A percentile compares a stretch with the other conserved stretches of the same genome.
phyloP scores from a whole-genome alignment of 345 rosid species.

The Salix caprea region DNA sequence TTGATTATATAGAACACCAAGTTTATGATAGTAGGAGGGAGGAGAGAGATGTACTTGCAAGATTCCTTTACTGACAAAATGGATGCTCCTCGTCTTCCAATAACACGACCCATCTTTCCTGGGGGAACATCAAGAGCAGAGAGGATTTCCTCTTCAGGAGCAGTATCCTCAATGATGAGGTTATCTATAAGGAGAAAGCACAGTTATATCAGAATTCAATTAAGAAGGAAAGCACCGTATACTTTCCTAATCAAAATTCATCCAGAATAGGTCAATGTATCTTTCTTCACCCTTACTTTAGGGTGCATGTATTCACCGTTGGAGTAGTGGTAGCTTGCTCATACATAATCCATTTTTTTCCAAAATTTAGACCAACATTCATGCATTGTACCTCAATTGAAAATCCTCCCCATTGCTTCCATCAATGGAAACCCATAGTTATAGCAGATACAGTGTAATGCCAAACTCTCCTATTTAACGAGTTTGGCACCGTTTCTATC shows the following conservation, averaged over 20 bases:
- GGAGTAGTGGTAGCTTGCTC: not conserved
- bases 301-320: not conserved
- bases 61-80: slow-evolving; percentile 75
- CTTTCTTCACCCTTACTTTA: not conserved
- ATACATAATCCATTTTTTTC: not conserved
- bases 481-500: not conserved
- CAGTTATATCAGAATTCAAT: slow-evolving; percentile 5
- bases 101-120: slow-evolving; percentile 87
- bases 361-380: not conserved
- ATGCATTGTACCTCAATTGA: not conserved
- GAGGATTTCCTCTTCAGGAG: slow-evolving; percentile 70
- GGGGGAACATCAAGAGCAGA: slow-evolving; percentile 80
- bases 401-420: not conserved
- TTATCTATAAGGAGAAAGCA: slow-evolving; percentile 39
- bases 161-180: slow-evolving; percentile 36
- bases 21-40: not conserved
- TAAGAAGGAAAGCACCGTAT: not conserved
- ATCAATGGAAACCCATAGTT: not conserved
- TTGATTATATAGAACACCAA: not conserved
- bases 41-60: slow-evolving; percentile 53
- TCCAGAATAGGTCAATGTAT: not conserved
- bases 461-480: not conserved
- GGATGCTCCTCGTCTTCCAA: slow-evolving; percentile 81
- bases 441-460: not conserved
- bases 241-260: not conserved